Conservation (phyloP, 2,329 filamentous ascomycete genomes). For the Aspergillus intermedius region DNA sequence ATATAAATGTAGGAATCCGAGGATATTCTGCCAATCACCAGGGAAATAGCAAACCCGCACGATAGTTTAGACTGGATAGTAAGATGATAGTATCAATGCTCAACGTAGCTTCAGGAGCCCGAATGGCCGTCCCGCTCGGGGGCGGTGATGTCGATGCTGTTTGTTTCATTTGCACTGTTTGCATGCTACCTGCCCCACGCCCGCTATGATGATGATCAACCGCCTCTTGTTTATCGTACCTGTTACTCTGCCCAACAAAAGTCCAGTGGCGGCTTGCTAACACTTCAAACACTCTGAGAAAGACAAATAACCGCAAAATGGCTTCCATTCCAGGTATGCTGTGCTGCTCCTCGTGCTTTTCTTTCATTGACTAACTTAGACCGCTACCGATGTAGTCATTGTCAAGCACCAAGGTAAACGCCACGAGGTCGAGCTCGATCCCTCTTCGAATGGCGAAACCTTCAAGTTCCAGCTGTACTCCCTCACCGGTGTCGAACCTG, state of each 20-base stretch:
- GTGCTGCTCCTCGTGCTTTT: neutral
- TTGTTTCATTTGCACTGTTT: slow-evolving; percentile 28
- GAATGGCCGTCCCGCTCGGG: slow-evolving; percentile 6
- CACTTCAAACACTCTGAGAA: slow-evolving; percentile 3
- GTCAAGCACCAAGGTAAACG: slow-evolving; percentile 95
- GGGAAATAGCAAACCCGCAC: too few relatives aligned
- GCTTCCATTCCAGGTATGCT: slow-evolving; percentile 50
- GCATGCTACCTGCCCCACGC: slow-evolving; percentile 14
- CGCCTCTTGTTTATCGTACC: slow-evolving; percentile 9
- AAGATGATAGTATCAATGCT: neutral
- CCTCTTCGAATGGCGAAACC: slow-evolving; percentile 74
- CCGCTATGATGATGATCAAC: slow-evolving; percentile 7
- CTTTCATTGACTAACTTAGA: slow-evolving; percentile 15
- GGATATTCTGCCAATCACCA: too few relatives aligned
- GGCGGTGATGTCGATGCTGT: slow-evolving; percentile 13
- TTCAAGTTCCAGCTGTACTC: slow-evolving; percentile 96
- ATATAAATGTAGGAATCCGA: neutral
- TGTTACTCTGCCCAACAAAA: slow-evolving; percentile 2
- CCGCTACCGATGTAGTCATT: slow-evolving; percentile 55
- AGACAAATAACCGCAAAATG: slow-evolving; percentile 37
- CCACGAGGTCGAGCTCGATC: slow-evolving; percentile 87
- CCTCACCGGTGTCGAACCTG: slow-evolving; percentile 89
- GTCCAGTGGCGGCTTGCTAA: slow-evolving; percentile 1
- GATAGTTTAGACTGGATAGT: too few relatives aligned
- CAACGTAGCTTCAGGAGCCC: slow-evolving; percentile 5